Evolutionary conservation across 768 basidiomycete genomes (phyloP).

Genomic region (Inosperma sp.): DNA sequence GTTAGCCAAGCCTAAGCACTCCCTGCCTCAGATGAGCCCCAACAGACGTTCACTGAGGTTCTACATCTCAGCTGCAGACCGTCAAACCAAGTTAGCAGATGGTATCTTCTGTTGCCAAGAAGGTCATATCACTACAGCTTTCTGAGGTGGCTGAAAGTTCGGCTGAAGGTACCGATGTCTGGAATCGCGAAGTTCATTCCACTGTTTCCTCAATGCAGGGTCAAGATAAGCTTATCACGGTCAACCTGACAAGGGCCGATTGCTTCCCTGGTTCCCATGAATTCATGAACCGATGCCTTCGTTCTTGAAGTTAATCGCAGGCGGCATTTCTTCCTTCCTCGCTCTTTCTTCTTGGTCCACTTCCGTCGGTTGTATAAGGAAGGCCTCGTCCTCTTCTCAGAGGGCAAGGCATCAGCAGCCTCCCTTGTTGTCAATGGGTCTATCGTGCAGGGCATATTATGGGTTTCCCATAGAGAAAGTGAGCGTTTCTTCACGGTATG

Average conservation of each 20-base stretch:
- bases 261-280: slow-evolving; percentile 17
- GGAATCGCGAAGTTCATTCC: slow-evolving; percentile 9
- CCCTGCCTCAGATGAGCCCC: slow-evolving; percentile 3
- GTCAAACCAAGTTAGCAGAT: slow-evolving; percentile 14
- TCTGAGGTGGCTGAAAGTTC: slow-evolving; percentile 6
- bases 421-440: slow-evolving; percentile 20
- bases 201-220: slow-evolving; percentile 15
- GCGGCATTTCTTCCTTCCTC: slow-evolving; percentile 16
- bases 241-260: slow-evolving; percentile 20
- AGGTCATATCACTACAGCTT: slow-evolving; percentile 15
- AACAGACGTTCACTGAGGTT: slow-evolving; percentile 21
- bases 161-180: slow-evolving; percentile 6
- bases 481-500: slow-evolving; percentile 19
- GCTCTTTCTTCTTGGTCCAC: slow-evolving; percentile 22
- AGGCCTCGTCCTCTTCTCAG: slow-evolving; percentile 20
- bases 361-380: slow-evolving; percentile 22
- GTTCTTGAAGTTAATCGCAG: slow-evolving; percentile 21
- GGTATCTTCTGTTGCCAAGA: slow-evolving; percentile 17
- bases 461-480: slow-evolving; percentile 26
- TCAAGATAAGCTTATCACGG: slow-evolving; percentile 19
- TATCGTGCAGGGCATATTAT: slow-evolving; percentile 26
- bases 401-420: slow-evolving; percentile 13
- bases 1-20: slow-evolving; percentile 13
- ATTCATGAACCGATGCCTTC: slow-evolving; percentile 20
- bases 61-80: slow-evolving; percentile 21